Percentiles rank a stretch among this genome's conserved stretches.
phyloP scores from a whole-genome alignment of 805 yeast genomes.

The Diddensiella caesifluorescens region DNA sequence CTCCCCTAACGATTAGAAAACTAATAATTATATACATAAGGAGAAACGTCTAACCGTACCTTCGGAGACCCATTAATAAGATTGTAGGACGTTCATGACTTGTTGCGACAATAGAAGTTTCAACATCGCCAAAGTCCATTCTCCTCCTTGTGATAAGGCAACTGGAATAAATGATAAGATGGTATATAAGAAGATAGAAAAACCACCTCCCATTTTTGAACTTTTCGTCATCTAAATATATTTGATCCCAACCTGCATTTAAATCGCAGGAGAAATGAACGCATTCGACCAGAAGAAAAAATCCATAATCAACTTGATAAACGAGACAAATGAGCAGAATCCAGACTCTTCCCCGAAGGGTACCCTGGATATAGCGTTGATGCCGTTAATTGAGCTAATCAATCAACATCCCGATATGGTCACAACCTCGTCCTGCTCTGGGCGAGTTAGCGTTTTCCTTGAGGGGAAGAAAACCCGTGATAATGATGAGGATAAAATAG shows the following conservation, averaged over 20 bases:
- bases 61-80: conserved; percentile 79
- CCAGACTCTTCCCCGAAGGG: conserved; percentile 73
- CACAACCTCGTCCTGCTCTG: conserved; percentile 86
- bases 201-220: too few relatives aligned
- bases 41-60: conserved; percentile 33
- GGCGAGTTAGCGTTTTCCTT: conserved; percentile 73
- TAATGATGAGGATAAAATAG: conserved; percentile 39
- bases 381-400: conserved; percentile 66
- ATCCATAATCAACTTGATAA: conserved; percentile 49
- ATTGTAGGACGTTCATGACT: conserved; percentile 53
- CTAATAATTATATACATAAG: not conserved
- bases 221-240: too few relatives aligned
- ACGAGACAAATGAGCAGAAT: conserved; percentile 35
- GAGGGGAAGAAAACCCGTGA: conserved; percentile 56
- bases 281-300: conserved; percentile 65
- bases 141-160: too few relatives aligned
- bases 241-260: too few relatives aligned
- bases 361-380: conserved; percentile 65
- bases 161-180: too few relatives aligned
- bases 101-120: conserved; percentile 16
- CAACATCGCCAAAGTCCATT: conserved; percentile 15
- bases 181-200: too few relatives aligned
- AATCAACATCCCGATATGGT: conserved; percentile 63
- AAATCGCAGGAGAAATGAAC: not conserved
- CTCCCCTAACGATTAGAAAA: conserved; percentile 35